Percentiles rank a stretch among this genome's conserved stretches.
Conservation (phyloP, 1,284 basidiomycete species). For the Rugosomyces carneus region DNA sequence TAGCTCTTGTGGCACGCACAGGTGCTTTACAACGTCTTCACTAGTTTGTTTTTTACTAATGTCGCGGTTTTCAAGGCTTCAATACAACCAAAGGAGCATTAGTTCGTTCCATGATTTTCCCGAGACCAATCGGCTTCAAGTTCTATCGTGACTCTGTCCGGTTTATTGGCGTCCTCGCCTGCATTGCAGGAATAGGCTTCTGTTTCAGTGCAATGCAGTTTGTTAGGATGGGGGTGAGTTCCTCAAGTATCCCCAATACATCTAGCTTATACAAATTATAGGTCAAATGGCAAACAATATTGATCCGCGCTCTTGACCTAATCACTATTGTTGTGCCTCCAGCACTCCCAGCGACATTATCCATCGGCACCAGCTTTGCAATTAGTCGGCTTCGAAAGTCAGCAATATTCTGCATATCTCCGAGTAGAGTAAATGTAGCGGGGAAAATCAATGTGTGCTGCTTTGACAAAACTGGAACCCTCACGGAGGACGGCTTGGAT, state of each 20-base stretch:
- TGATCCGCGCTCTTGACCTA: constrained; percentile 92
- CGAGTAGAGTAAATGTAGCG: constrained; percentile 92
- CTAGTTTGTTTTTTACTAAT: constrained; percentile 1
- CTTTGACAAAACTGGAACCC: constrained; percentile 98
- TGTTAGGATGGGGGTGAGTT: constrained; percentile 77
- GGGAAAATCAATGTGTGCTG: constrained; percentile 98
- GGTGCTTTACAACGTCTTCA: constrained; percentile 38
- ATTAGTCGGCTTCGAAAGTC: constrained; percentile 83
- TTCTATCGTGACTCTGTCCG: constrained; percentile 97
- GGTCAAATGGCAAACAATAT: constrained; percentile 87
- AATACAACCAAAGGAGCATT: constrained; percentile 97
- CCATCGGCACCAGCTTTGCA: constrained; percentile 96
- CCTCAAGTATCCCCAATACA: constrained; percentile 1
- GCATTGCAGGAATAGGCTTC: constrained; percentile 86
- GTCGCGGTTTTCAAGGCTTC: constrained; percentile 55
- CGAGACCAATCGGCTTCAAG: constrained; percentile 96
- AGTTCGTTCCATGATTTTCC: constrained; percentile 96
- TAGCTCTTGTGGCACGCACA: constrained; percentile 89
- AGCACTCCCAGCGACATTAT: constrained; percentile 94
- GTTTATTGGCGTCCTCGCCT: constrained; percentile 90
- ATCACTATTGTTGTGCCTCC: constrained; percentile 98
- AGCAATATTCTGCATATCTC: constrained; percentile 96
- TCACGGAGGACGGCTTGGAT: constrained; percentile 97
- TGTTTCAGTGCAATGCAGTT: constrained; percentile 89
- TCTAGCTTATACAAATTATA: constrained; percentile 22